Evolutionary conservation across 2,329 filamentous ascomycete genomes (phyloP), one percentile per base, ranked within the genome.

Genomic region (Reticulascus tulasneorum): DNA sequence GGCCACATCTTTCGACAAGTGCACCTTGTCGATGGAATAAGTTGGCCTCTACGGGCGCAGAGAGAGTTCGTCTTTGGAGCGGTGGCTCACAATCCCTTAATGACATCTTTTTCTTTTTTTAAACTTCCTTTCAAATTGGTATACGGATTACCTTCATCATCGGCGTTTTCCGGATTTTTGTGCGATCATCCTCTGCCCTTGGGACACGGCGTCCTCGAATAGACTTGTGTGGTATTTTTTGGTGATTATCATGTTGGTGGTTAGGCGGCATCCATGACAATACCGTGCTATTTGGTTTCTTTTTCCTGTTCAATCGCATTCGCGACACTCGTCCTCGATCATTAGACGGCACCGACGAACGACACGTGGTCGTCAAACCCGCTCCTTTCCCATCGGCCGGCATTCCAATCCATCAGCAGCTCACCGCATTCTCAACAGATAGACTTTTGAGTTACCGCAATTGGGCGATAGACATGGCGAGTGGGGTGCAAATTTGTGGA

Each of bases 31-130:
- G 20, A 12, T 21, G 26, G 22, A 25, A 21, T 11, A 22, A 19
- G 9, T 9, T 22, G 21, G 36, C 32, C 17, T n/a, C 19, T 11
- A 22, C 28, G 26, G 15, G 27, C 13, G 16, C 21, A 24, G 35
- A n/a, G n/a, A n/a, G n/a, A n/a, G n/a, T n/a, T n/a, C n/a, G n/a
- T n/a, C n/a, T n/a, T n/a, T n/a, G n/a, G n/a, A n/a, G n/a, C n/a
- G n/a, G n/a, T n/a, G n/a, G n/a, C n/a, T n/a, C n/a, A n/a, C n/a
- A n/a, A n/a, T n/a, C 41, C 42, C 32, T 37, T 42, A 48, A 44
- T 45, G 37, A 46, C 43, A 37, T 46, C 40, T 45, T 48, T 47
- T 42, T 42, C 29, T 42, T 35, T 48, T 47, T 44, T n/a, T n/a
- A n/a, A n/a, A n/a, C 38, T 44, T 35, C 46, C 42, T 34, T 37